Evolutionary conservation across 148 eudicot species (phyloP).

Genomic region (Rhododendron molle): DNA sequence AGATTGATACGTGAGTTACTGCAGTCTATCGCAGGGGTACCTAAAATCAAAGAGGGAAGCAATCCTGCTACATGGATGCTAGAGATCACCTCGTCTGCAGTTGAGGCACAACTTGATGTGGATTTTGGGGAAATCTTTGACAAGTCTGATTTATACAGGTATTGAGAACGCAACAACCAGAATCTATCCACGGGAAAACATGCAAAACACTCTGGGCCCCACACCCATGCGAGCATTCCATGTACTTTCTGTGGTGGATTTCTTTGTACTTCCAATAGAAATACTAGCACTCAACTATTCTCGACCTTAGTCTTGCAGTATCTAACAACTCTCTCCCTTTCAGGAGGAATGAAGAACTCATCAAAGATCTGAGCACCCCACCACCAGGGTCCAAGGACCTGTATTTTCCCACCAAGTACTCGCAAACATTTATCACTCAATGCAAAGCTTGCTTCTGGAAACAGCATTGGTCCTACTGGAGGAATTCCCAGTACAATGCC

Average conservation of each 20-base stretch:
- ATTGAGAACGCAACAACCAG: neutral
- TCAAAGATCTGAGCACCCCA: constrained; percentile 38
- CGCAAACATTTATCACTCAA: constrained; percentile 38
- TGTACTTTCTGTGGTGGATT: neutral
- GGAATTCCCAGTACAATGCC: constrained; percentile 43
- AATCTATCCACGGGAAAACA: neutral
- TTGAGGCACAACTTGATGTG: constrained; percentile 35
- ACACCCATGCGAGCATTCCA: neutral
- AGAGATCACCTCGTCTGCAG: constrained; percentile 33
- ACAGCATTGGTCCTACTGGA: constrained; percentile 49
- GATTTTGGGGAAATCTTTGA: constrained; percentile 47
- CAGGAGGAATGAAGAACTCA: constrained; percentile 45
- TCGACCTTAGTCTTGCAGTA: neutral
- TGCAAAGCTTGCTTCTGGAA: constrained; percentile 59
- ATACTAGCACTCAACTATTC: neutral
- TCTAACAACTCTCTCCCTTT: neutral
- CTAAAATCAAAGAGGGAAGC: constrained; percentile 37
- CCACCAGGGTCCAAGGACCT: constrained; percentile 41
- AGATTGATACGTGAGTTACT: neutral
- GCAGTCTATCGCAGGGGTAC: constrained; percentile 35
- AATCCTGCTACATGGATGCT: constrained; percentile 70
- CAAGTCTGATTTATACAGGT: constrained; percentile 37
- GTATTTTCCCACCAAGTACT: constrained; percentile 36
- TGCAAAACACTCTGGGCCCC: neutral
- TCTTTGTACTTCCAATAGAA: neutral